Conservation (phyloP, 495 filamentous ascomycete genomes). For the Penicillium odoratum region DNA sequence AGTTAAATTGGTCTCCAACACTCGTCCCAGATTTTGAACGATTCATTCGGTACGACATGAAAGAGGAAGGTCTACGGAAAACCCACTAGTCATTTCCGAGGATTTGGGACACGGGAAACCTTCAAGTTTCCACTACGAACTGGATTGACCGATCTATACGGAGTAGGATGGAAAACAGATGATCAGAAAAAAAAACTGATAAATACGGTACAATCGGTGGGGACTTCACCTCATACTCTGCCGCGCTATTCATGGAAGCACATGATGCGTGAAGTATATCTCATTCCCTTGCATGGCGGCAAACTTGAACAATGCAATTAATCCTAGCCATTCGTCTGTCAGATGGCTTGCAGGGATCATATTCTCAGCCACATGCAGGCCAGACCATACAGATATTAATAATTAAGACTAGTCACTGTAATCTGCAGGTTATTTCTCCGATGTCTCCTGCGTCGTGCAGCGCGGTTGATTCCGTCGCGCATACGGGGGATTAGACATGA, state of each 20-base stretch:
- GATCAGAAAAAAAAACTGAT: background rate
- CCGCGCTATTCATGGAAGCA: background rate
- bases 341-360: slow-evolving; percentile 4
- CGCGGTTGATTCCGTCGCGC: background rate
- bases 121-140: slow-evolving; percentile 8
- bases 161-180: background rate
- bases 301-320: slow-evolving; percentile 18
- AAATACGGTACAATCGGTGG: slow-evolving; percentile 4
- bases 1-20: background rate
- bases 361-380: slow-evolving; percentile 9
- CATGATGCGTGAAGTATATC: background rate
- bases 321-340: slow-evolving; percentile 9
- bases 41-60: background rate
- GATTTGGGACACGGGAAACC: slow-evolving; percentile 24
- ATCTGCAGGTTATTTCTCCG: slow-evolving; percentile 22
- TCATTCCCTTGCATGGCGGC: slow-evolving; percentile 16
- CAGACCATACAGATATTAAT: slow-evolving; percentile 2
- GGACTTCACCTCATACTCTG: background rate
- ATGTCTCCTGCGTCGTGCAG: slow-evolving; percentile 31
- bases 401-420: background rate
- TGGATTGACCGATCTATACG: slow-evolving; percentile 3
- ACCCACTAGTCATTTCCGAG: slow-evolving; percentile 13
- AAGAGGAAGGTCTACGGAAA: background rate
- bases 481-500: background rate
- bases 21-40: too few species aligned